Percentiles rank a stretch among this genome's conserved stretches.
These are phyloP conservation scores for Colletotrichum sp. DNA, from an alignment of 2,329 filamentous ascomycete species.

Conservation along the genomic window DNA sequence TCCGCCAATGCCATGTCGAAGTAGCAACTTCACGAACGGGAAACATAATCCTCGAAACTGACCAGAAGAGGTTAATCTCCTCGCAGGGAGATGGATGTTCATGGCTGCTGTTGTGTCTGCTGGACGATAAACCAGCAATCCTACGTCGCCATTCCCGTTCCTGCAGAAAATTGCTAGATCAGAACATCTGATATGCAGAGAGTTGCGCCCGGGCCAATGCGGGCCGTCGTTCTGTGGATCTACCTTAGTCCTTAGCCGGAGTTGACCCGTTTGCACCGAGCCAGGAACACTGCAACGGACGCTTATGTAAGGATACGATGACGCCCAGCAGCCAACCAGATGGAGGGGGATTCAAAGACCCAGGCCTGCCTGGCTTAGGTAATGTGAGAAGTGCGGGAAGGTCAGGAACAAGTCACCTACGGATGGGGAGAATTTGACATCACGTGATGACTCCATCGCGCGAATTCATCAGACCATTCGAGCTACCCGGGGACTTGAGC, in stretches of 20 bases:
- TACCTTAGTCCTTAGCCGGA: not conserved
- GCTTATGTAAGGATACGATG: not conserved
- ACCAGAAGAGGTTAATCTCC: constrained; percentile 24
- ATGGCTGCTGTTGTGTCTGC: constrained; percentile 8
- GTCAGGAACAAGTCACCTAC: not conserved
- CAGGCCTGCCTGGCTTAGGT: not conserved
- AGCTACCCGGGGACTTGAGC: not conserved
- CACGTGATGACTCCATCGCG: constrained; percentile 14
- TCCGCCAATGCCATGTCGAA: not conserved
- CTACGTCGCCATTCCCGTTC: not conserved
- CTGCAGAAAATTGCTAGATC: constrained; percentile 7
- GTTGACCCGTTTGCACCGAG: not conserved
- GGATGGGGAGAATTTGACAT: not conserved
- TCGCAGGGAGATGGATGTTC: constrained; percentile 24
- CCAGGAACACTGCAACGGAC: not conserved
- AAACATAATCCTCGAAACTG: not conserved
- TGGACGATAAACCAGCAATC: not conserved
- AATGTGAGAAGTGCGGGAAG: not conserved
- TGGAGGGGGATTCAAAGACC: not conserved
- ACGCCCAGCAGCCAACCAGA: not conserved
- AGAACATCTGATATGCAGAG: not conserved
- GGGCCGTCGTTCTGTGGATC: not conserved
- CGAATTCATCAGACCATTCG: constrained; percentile 20
- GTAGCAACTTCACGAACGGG: not conserved
- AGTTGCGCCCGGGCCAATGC: not conserved